These are phyloP conservation scores for Fonsecaea nubica DNA, from an alignment of 2,329 filamentous ascomycete species.

Conservation along the genomic window DNA sequence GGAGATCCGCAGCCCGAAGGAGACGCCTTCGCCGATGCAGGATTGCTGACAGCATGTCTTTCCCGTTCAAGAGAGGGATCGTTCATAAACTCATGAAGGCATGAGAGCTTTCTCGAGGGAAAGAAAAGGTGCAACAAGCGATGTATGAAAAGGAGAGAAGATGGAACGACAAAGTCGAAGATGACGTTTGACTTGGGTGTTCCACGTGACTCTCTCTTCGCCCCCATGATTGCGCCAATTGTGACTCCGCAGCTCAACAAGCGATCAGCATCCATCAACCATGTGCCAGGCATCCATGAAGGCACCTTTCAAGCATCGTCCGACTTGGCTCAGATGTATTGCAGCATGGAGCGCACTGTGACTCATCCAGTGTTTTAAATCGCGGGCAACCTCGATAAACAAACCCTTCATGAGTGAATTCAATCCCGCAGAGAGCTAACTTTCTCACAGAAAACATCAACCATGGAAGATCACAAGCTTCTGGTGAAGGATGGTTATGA, in stretches of 20 bases:
- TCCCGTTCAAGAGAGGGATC: background rate
- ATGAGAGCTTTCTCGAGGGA: background rate
- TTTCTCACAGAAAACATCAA: background rate
- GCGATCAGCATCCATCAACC: background rate
- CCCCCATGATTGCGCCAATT: background rate
- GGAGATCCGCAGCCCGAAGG: background rate
- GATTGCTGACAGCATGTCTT: conserved; percentile 9
- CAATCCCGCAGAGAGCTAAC: background rate
- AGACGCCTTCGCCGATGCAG: background rate
- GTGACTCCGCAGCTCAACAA: background rate
- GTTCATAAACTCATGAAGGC: background rate
- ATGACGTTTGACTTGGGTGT: background rate
- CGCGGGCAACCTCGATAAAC: background rate
- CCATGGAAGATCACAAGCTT: conserved; percentile 15
- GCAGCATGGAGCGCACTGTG: background rate
- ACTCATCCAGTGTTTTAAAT: background rate
- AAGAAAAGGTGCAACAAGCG: background rate
- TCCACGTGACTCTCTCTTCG: background rate
- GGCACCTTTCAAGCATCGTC: background rate
- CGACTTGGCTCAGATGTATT: background rate
- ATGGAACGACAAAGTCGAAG: background rate
- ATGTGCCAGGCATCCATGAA: background rate
- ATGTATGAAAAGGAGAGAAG: background rate
- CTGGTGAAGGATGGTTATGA: conserved; percentile 43
- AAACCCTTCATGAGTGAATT: background rate